Conservation (phyloP, 75 land plant species). For the Pinus albicaulis region DNA sequence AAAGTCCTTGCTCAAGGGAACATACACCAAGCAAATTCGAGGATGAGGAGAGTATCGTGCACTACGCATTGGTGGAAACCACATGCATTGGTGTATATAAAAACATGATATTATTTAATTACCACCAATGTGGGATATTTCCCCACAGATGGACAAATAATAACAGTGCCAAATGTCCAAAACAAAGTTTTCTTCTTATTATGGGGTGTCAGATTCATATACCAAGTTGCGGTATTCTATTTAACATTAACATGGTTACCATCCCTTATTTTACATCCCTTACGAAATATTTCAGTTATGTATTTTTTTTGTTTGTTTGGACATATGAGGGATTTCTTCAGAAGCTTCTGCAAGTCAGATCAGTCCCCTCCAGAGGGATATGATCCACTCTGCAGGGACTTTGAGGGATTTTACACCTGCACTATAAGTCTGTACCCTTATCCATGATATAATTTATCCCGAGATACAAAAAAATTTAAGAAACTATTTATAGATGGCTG, state of each 20-base stretch:
- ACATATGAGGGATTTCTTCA: conserved; percentile 73
- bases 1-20: no score
- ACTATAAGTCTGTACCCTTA: conserved; percentile 56
- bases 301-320: conserved; percentile 85
- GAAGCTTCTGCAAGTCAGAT: conserved; percentile 43
- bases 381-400: conserved; percentile 89
- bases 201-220: conserved; percentile 81
- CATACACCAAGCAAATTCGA: no score
- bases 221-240: conserved; percentile 73
- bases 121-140: no score
- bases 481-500: conserved; percentile 66
- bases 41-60: no score
- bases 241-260: no score
- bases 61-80: no score
- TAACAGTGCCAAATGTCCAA: no score
- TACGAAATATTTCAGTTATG: conserved; percentile 88
- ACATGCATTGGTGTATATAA: no score
- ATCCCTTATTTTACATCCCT: no score
- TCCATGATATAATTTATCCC: conserved; percentile 75
- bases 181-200: conserved; percentile 68
- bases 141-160: no score
- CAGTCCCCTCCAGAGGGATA: conserved; percentile 32
- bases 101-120: no score
- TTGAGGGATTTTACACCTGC: conserved; percentile 88
- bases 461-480: conserved; percentile 62